These are phyloP conservation scores for Pseudovirgaria hyperparasitica DNA, from an alignment of 2,329 filamentous ascomycete genomes.

Conservation along the genomic window DNA sequence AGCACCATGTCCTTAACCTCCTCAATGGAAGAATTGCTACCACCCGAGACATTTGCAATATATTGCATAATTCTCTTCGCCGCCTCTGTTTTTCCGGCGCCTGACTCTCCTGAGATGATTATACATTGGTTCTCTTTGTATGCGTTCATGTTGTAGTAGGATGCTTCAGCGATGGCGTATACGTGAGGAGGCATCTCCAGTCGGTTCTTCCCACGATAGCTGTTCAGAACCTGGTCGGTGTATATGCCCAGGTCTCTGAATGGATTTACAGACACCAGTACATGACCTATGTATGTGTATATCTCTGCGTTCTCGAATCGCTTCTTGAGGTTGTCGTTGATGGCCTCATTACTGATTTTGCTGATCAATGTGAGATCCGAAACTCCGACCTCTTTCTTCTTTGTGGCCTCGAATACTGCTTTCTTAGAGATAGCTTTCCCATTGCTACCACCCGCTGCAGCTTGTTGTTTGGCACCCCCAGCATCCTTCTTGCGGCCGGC, in stretches of 20 bases:
- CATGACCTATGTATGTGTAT: slow-evolving; percentile 99
- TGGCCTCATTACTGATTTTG: slow-evolving; percentile 97
- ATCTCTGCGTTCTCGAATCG: slow-evolving; percentile 95
- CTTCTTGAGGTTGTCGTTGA: slow-evolving; percentile 98
- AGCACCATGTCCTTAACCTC: slow-evolving; percentile 99
- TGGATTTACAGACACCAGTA: slow-evolving; percentile 96
- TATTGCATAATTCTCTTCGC: slow-evolving; percentile 99
- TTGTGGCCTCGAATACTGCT: slow-evolving; percentile 86
- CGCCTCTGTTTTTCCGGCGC: slow-evolving; percentile 95
- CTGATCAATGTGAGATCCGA: slow-evolving; percentile 95
- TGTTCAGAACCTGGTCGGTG: slow-evolving; percentile 83
- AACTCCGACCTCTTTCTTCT: slow-evolving; percentile 99
- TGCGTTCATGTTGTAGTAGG: slow-evolving; percentile 99
- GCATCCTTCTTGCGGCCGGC: slow-evolving; percentile 45
- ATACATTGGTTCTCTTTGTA: slow-evolving; percentile 99
- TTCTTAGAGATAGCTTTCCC: slow-evolving; percentile 71
- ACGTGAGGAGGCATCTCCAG: slow-evolving; percentile 92
- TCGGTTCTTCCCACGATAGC: slow-evolving; percentile 93
- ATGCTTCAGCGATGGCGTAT: slow-evolving; percentile 88
- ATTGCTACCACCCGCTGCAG: slow-evolving; percentile 31
- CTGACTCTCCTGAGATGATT: slow-evolving; percentile 97
- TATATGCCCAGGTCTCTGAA: slow-evolving; percentile 97
- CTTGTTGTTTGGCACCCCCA: slow-evolving; percentile 23
- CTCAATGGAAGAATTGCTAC: slow-evolving; percentile 73
- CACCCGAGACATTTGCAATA: slow-evolving; percentile 91